Percentiles rank a stretch among this genome's conserved stretches.
Conservation (phyloP, 495 filamentous ascomycete genomes). For the Trypethelium eluteriae region DNA sequence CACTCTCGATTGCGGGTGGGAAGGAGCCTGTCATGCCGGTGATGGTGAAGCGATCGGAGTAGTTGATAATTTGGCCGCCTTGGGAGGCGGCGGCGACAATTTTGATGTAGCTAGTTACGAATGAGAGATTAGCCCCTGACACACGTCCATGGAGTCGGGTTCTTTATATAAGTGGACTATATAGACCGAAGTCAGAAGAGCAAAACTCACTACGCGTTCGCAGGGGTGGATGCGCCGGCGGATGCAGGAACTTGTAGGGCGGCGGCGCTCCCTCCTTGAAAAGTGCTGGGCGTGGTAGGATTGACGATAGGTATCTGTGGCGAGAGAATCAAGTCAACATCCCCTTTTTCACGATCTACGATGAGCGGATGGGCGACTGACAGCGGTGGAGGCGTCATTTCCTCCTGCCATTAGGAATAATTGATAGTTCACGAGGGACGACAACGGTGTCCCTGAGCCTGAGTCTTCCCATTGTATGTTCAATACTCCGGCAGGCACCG, state of each 20-base stretch:
- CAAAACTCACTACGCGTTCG: conserved; percentile 12
- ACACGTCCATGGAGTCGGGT: too few relatives aligned
- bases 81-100: conserved; percentile 48
- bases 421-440: conserved; percentile 49
- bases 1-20: conserved; percentile 39
- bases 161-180: conserved; percentile 11
- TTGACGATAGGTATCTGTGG: conserved; percentile 40
- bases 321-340: conserved; percentile 8
- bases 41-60: conserved; percentile 57
- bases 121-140: background rate
- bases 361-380: conserved; percentile 33
- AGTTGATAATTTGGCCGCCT: conserved; percentile 50
- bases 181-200: background rate
- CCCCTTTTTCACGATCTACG: conserved; percentile 7
- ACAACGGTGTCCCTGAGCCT: conserved; percentile 42
- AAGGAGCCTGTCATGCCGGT: conserved; percentile 61
- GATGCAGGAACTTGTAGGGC: conserved; percentile 44
- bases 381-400: conserved; percentile 39
- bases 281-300: conserved; percentile 38
- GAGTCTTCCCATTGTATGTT: conserved; percentile 53
- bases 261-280: conserved; percentile 45
- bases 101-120: conserved; percentile 52
- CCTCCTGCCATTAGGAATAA: conserved; percentile 60
- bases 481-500: conserved; percentile 39
- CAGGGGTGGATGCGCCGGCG: conserved; percentile 36